Percentiles rank a stretch among this genome's conserved stretches.
phyloP scores from a whole-genome alignment of 2,329 filamentous ascomycete genomes.

The Periconia sp. region DNA sequence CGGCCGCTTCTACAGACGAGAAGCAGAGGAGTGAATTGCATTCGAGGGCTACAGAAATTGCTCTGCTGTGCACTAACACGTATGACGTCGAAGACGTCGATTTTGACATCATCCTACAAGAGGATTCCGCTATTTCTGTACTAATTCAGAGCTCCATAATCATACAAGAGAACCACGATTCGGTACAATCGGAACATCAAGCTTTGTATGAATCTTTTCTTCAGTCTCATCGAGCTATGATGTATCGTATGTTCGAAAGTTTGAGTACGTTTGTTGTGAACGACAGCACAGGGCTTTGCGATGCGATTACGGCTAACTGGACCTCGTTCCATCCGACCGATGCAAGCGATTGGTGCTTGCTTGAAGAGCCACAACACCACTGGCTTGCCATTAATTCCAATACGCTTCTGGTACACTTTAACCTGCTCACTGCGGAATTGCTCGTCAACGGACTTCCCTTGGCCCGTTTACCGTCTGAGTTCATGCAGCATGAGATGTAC shows the following conservation, averaged over 20 bases:
- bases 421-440: slow-evolving; percentile 53
- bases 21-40: too few species aligned
- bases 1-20: too few species aligned
- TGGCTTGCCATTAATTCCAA: neutral
- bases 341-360: too few species aligned
- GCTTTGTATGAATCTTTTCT: neutral
- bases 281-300: neutral
- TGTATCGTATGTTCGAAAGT: neutral
- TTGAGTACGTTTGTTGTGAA: neutral
- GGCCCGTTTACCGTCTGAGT: slow-evolving; percentile 48
- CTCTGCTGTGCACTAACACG: too few species aligned
- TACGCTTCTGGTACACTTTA: slow-evolving; percentile 39
- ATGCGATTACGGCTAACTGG: too few species aligned
- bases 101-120: neutral
- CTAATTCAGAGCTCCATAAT: neutral
- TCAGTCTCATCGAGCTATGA: neutral
- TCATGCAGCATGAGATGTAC: slow-evolving; percentile 46
- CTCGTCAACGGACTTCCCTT: slow-evolving; percentile 55
- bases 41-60: too few species aligned
- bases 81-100: too few species aligned
- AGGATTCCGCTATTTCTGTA: neutral
- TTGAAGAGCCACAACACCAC: neutral
- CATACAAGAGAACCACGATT: neutral
- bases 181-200: neutral
- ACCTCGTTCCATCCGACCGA: too few species aligned